A percentile compares a stretch with the other conserved stretches of the same genome.
These are phyloP conservation scores for Diaporthe sp. DNA, from an alignment of 2,329 filamentous ascomycete species.

Conservation along the genomic window DNA sequence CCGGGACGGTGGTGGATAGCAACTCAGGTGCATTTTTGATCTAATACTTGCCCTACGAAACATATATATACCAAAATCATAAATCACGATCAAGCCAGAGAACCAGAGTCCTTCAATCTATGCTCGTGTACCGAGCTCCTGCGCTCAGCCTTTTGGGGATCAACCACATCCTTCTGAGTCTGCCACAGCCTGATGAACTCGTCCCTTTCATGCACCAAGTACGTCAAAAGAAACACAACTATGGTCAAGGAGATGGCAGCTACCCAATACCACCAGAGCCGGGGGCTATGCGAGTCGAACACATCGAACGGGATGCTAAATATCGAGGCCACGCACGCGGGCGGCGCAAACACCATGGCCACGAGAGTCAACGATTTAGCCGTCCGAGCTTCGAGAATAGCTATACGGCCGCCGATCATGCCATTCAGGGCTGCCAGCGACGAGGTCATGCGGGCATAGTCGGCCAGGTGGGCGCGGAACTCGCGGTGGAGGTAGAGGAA, in stretches of 20 bases:
- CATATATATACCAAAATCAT: too few relatives aligned
- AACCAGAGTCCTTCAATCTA: not conserved
- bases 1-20: slow-evolving; percentile 45
- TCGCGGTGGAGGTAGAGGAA: slow-evolving; percentile 36
- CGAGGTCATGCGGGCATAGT: slow-evolving; percentile 39
- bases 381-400: slow-evolving; percentile 36
- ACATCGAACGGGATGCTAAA: slow-evolving; percentile 30
- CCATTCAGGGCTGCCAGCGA: slow-evolving; percentile 45
- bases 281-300: not conserved
- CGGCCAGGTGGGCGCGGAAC: slow-evolving; percentile 31
- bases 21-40: slow-evolving; percentile 45
- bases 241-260: slow-evolving; percentile 32
- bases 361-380: slow-evolving; percentile 30
- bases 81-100: too few relatives aligned
- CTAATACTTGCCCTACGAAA: not conserved
- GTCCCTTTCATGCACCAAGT: slow-evolving; percentile 36
- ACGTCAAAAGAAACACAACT: slow-evolving; percentile 34
- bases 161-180: not conserved
- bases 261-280: slow-evolving; percentile 35
- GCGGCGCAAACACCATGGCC: slow-evolving; percentile 28
- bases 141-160: not conserved
- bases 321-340: slow-evolving; percentile 36
- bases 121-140: not conserved
- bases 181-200: slow-evolving; percentile 21
- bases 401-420: slow-evolving; percentile 37